Conservation (phyloP, 352 stramenopile genomes). For the Pythium guiyangense region DNA sequence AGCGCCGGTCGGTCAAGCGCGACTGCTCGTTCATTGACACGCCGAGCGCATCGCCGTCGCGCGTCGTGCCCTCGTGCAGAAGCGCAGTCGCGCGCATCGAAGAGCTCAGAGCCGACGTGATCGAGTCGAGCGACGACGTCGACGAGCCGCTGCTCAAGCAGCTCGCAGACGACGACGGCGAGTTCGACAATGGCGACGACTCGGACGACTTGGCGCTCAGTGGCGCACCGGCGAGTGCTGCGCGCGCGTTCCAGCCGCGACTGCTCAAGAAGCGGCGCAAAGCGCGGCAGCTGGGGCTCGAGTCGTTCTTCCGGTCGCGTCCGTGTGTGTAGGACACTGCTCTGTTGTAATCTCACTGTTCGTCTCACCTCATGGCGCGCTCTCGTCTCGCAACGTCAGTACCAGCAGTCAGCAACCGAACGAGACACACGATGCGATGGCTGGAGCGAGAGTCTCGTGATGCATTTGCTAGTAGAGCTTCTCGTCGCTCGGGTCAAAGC, state of each 20-base stretch:
- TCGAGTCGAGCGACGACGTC: constrained; percentile 13
- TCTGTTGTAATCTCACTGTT: too few relatives aligned
- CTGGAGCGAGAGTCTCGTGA: too few relatives aligned
- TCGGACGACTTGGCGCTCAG: neutral
- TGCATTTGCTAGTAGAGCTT: constrained; percentile 62
- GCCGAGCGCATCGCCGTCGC: neutral
- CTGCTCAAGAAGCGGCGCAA: constrained; percentile 16
- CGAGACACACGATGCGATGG: neutral
- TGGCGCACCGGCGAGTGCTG: neutral
- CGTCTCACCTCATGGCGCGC: too few relatives aligned
- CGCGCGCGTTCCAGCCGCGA: constrained; percentile 6
- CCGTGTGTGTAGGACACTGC: constrained; percentile 8
- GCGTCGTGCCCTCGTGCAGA: neutral
- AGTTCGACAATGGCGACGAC: neutral
- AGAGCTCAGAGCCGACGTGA: constrained; percentile 10
- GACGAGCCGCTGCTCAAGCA: too few relatives aligned
- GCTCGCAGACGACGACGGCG: neutral
- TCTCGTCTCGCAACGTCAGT: neutral
- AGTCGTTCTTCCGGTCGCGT: constrained; percentile 10
- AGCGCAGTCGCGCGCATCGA: constrained; percentile 9
- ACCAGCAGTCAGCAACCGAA: neutral
- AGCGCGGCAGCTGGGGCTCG: constrained; percentile 9
- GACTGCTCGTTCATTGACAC: constrained; percentile 17
- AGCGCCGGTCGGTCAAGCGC: constrained; percentile 19
- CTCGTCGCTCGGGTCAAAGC: constrained; percentile 85